Conservation (phyloP, 1,139 yeast genomes). For the Debaryomyces nepalensis region DNA sequence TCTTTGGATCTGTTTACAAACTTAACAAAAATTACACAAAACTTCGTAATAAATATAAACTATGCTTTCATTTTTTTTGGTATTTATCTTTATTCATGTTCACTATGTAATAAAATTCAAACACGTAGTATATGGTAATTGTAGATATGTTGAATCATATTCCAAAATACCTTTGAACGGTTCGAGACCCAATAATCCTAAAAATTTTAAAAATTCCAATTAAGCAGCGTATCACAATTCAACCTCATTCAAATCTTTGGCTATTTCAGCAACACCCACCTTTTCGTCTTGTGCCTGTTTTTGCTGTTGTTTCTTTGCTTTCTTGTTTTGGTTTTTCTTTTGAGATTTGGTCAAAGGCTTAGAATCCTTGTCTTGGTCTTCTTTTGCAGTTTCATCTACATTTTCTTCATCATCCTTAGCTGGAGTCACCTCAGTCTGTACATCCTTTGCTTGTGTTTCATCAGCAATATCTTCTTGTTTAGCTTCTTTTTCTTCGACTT, state of each 20-base stretch:
- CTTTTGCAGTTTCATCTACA: conserved; percentile 12
- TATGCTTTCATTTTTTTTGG: not conserved
- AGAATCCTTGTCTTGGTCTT: conserved; percentile 13
- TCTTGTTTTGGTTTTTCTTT: conserved; percentile 11
- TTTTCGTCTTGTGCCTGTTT: conserved; percentile 8
- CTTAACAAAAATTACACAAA: conserved; percentile 7
- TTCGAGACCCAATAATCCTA: not conserved
- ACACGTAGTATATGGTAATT: conserved; percentile 1
- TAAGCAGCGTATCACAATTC: conserved; percentile 16
- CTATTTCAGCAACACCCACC: conserved; percentile 8
- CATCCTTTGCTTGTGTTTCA: too few species aligned
- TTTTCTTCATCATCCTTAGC: conserved; percentile 15
- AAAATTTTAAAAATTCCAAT: not conserved
- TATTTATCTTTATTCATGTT: conserved; percentile 1
- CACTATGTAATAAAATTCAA: conserved; percentile 3
- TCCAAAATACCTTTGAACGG: conserved; percentile 2
- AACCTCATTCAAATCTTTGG: conserved; percentile 23
- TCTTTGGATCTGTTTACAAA: conserved; percentile 11
- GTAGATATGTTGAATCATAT: not conserved
- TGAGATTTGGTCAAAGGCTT: conserved; percentile 11
- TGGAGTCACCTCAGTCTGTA: not conserved
- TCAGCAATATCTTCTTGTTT: not conserved
- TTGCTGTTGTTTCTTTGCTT: conserved; percentile 11
- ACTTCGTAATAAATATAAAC: not conserved
- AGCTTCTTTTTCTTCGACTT: not conserved